Percentiles rank a stretch among this genome's conserved stretches.
These are phyloP conservation scores for Rubus idaeus DNA, from an alignment of 306 rosid genomes.

Conservation along the genomic window DNA sequence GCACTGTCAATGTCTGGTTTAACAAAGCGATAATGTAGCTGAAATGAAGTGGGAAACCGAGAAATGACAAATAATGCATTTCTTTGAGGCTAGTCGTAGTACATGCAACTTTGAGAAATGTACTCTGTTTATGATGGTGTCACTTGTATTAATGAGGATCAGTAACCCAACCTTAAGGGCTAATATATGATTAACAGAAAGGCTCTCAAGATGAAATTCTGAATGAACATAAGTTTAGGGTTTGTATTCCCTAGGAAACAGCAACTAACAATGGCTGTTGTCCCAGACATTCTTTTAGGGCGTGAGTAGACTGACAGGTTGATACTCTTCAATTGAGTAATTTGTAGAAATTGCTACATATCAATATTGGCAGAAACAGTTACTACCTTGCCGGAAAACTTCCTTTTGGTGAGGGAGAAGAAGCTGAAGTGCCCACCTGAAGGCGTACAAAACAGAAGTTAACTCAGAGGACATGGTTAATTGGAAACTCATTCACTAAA, in stretches of 20 bases:
- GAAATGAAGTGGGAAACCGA: neutral
- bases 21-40: neutral
- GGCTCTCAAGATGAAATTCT: neutral
- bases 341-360: neutral
- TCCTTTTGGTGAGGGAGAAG: slow-evolving; percentile 51
- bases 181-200: neutral
- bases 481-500: slow-evolving; percentile 1
- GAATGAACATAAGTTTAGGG: neutral
- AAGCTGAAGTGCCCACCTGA: slow-evolving; percentile 56
- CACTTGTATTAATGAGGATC: neutral
- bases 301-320: neutral
- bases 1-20: neutral
- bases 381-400: slow-evolving; percentile 56
- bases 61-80: neutral
- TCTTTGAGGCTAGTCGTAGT: neutral
- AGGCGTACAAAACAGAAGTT: slow-evolving; percentile 22
- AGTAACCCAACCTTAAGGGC: neutral
- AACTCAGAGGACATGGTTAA: slow-evolving; percentile 5
- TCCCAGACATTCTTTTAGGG: neutral
- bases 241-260: neutral
- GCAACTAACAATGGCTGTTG: neutral
- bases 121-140: neutral
- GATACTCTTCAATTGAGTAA: neutral
- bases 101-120: neutral
- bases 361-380: neutral